These are phyloP conservation scores for Mikania micrantha DNA, from an alignment of 129 eudicot species.

Conservation along the genomic window DNA sequence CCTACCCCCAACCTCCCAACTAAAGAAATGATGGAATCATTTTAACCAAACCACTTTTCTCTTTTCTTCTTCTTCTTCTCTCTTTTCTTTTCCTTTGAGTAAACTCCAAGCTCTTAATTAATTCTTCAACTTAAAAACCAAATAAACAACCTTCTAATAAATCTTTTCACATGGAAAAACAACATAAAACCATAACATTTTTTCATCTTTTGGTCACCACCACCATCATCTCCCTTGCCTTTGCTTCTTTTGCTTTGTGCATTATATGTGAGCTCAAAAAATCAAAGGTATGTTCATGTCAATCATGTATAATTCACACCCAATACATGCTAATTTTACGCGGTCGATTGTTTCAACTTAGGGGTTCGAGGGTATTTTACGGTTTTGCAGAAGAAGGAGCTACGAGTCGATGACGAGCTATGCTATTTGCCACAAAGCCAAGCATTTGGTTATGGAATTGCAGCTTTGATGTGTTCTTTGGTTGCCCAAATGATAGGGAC, in stretches of 20 bases:
- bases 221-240: slow-evolving; percentile 25
- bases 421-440: slow-evolving; percentile 60
- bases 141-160: background rate
- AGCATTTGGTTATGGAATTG: slow-evolving; percentile 57
- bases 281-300: slow-evolving; percentile 41
- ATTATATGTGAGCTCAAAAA: slow-evolving; percentile 65
- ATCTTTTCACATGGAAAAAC: slow-evolving; percentile 41
- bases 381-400: slow-evolving; percentile 45
- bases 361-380: background rate
- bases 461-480: slow-evolving; percentile 44
- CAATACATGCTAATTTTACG: background rate
- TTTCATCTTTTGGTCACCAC: slow-evolving; percentile 17
- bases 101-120: slow-evolving; percentile 26
- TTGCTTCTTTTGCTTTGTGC: slow-evolving; percentile 56
- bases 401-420: slow-evolving; percentile 53
- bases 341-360: slow-evolving; percentile 1
- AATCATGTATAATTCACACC: background rate
- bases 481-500: slow-evolving; percentile 47
- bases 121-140: background rate
- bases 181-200: slow-evolving; percentile 18
- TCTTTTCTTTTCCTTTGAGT: slow-evolving; percentile 33
- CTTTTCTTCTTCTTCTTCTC: slow-evolving; percentile 13
- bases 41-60: slow-evolving; percentile 25
- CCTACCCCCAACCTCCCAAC: slow-evolving; percentile 17
- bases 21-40: slow-evolving; percentile 25